These are phyloP conservation scores for Saccharomyces pastorianus DNA, from an alignment of 1,139 yeast species.

Conservation along the genomic window DNA sequence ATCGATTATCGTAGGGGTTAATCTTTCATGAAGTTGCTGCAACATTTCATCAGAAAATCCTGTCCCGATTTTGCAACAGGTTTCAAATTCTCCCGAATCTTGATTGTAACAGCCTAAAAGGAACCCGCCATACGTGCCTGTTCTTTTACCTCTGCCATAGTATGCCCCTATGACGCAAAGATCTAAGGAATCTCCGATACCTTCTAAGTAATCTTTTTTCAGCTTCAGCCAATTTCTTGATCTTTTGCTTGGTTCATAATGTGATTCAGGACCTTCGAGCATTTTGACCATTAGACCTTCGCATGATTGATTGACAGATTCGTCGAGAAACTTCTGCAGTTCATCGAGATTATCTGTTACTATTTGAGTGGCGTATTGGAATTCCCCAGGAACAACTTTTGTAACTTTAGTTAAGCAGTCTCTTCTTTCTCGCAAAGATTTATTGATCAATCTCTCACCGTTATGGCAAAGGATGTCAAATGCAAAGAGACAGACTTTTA, in stretches of 20 bases:
- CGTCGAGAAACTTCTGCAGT: constrained; percentile 75
- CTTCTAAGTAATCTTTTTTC: constrained; percentile 87
- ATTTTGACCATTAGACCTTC: constrained; percentile 96
- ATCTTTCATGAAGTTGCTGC: constrained; percentile 46
- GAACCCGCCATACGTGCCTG: constrained; percentile 92
- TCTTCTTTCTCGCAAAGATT: constrained; percentile 64
- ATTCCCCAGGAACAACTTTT: constrained; percentile 61
- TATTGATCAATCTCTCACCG: constrained; percentile 61
- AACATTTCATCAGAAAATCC: constrained; percentile 89
- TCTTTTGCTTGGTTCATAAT: constrained; percentile 89
- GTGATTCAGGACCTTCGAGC: constrained; percentile 71
- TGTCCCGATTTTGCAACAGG: constrained; percentile 95
- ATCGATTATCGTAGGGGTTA: constrained; percentile 60
- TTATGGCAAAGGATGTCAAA: constrained; percentile 76
- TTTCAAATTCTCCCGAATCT: constrained; percentile 86
- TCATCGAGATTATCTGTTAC: constrained; percentile 70
- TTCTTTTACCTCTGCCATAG: constrained; percentile 91
- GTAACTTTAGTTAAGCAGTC: constrained; percentile 49
- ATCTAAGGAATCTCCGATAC: constrained; percentile 93
- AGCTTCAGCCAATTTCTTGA: constrained; percentile 92
- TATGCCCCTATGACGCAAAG: constrained; percentile 92
- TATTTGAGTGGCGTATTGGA: constrained; percentile 69
- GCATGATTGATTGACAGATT: constrained; percentile 81
- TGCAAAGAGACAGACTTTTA: constrained; percentile 84
- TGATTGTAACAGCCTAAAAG: constrained; percentile 81